phyloP scores from a whole-genome alignment of 2,329 filamentous ascomycete species.

The Aspergillus intermedius region DNA sequence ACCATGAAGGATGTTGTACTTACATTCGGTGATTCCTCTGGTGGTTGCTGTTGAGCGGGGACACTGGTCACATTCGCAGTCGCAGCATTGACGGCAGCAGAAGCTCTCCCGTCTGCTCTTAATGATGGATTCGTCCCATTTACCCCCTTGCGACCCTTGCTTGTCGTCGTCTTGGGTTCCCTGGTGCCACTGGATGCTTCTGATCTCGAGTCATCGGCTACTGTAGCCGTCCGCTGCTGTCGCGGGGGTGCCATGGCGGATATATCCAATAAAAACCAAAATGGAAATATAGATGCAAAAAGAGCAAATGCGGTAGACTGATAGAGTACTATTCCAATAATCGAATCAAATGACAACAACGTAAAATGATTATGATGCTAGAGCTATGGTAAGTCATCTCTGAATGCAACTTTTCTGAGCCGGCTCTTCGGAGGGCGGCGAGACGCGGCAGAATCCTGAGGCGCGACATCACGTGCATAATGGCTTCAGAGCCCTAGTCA shows the following conservation, averaged over 20 bases:
- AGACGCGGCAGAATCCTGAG: conserved; percentile 25
- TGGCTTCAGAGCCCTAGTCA: conserved; percentile 8
- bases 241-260: conserved; percentile 41
- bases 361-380: background rate
- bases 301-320: background rate
- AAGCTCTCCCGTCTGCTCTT: conserved; percentile 8
- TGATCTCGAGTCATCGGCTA: conserved; percentile 42
- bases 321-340: background rate
- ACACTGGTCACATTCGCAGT: conserved; percentile 25
- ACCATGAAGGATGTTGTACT: conserved; percentile 7
- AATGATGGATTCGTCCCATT: conserved; percentile 12
- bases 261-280: background rate
- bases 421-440: conserved; percentile 18
- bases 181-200: conserved; percentile 42
- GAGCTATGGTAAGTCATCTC: conserved; percentile 2
- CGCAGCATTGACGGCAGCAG: conserved; percentile 15
- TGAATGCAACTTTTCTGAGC: conserved; percentile 13
- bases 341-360: background rate
- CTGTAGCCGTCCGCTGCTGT: conserved; percentile 30
- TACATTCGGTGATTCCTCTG: conserved; percentile 28
- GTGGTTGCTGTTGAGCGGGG: conserved; percentile 13
- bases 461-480: conserved; percentile 19
- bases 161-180: conserved; percentile 26
- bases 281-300: background rate
- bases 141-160: conserved; percentile 27